Percentiles rank a stretch among this genome's conserved stretches.
These are phyloP conservation scores for Arthrinium puccinioides DNA, from an alignment of 2,329 filamentous ascomycete genomes.

Conservation along the genomic window DNA sequence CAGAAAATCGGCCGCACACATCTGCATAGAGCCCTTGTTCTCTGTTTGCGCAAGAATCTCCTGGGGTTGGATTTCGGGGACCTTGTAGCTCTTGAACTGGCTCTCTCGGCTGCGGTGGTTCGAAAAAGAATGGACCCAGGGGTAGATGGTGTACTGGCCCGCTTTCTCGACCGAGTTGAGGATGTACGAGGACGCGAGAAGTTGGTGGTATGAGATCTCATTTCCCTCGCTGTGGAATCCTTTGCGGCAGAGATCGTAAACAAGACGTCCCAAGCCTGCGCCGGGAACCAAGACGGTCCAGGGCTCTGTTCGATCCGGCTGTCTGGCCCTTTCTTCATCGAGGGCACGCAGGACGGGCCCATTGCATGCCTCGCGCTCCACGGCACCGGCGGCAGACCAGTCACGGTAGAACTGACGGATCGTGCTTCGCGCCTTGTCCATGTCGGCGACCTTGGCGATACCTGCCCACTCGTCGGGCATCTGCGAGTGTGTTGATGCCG, in stretches of 20 bases:
- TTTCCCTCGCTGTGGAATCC: conserved; percentile 82
- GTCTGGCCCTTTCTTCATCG: conserved; percentile 33
- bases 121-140: conserved; percentile 82
- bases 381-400: conserved; percentile 73
- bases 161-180: conserved; percentile 58
- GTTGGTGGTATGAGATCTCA: conserved; percentile 93
- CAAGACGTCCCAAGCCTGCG: conserved; percentile 78
- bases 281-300: conserved; percentile 77
- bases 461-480: conserved; percentile 60
- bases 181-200: conserved; percentile 76
- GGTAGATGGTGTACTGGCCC: conserved; percentile 66
- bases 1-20: conserved; percentile 90
- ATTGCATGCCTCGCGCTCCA: conserved; percentile 73
- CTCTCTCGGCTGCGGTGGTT: conserved; percentile 69
- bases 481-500: conserved; percentile 16
- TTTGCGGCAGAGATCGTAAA: conserved; percentile 72
- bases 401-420: conserved; percentile 92
- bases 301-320: conserved; percentile 21
- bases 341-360: conserved; percentile 64
- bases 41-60: conserved; percentile 35
- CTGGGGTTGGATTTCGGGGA: conserved; percentile 77
- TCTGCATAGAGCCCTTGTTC: conserved; percentile 66
- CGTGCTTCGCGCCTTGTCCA: conserved; percentile 89
- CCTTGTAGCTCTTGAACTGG: conserved; percentile 64
- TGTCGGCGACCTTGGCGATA: conserved; percentile 63